These are phyloP conservation scores for Aspergillus nomiae DNA, from an alignment of 2,329 filamentous ascomycete genomes.

Conservation along the genomic window DNA sequence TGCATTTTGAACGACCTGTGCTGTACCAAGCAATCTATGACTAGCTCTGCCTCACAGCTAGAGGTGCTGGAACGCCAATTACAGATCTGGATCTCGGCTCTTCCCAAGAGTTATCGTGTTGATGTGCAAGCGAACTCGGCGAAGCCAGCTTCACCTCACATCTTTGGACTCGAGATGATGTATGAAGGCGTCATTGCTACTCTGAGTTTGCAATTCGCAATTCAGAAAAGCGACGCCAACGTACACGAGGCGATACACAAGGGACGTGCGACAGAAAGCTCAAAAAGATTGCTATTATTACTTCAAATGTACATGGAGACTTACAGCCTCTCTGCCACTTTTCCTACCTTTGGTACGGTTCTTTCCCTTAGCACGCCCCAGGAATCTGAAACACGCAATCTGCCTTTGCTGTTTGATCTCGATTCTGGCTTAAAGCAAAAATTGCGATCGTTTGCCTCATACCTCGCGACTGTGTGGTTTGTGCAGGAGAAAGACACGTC, in stretches of 20 bases:
- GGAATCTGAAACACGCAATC: slow-evolving; percentile 6
- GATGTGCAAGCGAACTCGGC: slow-evolving; percentile 27
- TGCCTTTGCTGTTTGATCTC: slow-evolving; percentile 20
- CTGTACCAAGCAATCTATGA: slow-evolving; percentile 26
- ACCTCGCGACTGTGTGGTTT: slow-evolving; percentile 33
- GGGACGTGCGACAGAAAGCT: slow-evolving; percentile 36
- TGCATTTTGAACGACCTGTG: slow-evolving; percentile 37
- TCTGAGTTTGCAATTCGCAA: slow-evolving; percentile 29
- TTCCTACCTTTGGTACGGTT: slow-evolving; percentile 45
- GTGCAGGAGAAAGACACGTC: slow-evolving; percentile 14
- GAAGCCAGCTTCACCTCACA: slow-evolving; percentile 32
- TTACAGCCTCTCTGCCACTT: slow-evolving; percentile 43
- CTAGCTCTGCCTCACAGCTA: slow-evolving; percentile 26
- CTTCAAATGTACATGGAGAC: slow-evolving; percentile 43
- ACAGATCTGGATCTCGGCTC: slow-evolving; percentile 33
- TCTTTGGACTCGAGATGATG: slow-evolving; percentile 38
- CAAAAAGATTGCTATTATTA: slow-evolving; percentile 37
- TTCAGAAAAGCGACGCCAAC: slow-evolving; percentile 26
- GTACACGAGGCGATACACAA: slow-evolving; percentile 18
- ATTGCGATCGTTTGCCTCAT: slow-evolving; percentile 30
- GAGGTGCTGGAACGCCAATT: slow-evolving; percentile 34
- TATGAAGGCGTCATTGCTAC: slow-evolving; percentile 31
- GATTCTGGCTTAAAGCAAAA: slow-evolving; percentile 30
- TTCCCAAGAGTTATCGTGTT: slow-evolving; percentile 34
- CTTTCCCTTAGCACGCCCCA: slow-evolving; percentile 36